Base-by-base conservation (phyloP, 2,329 filamentous ascomycete genomes). In the Fusarium sp. region DNA sequence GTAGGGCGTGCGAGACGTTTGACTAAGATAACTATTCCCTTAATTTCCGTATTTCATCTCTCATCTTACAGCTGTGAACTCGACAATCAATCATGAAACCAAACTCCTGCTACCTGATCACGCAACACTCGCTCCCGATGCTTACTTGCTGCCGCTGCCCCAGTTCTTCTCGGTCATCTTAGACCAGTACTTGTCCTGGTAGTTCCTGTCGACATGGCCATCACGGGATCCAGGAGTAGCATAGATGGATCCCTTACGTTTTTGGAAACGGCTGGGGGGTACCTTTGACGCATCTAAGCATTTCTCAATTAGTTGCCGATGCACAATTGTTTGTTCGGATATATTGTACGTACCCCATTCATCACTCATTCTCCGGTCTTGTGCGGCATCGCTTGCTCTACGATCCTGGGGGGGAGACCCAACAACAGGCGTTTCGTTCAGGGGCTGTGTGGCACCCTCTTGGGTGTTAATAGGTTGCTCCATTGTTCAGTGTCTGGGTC, bases 181-280 rank as follows among this genome's bases (percentile, higher is more conserved):
- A 70, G 90, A 88, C 79, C 90, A 87, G 81, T 90, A 92, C 72
- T 88, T 87, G 75, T 88, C 84, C 72, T 87, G 86, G 61, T 88
- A 87, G 79, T 90, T 90, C 66, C 84, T 85, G 76, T 90, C 88
- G 58, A 92, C 84, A 78, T 92, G 90, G 24, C 90, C 90, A 80
- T 93, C 91, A 66, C 90, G 87, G 30, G 89, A 91, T 76, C 84
- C 84, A 6, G 89, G 90, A 14, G 91, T 93, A 53, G 90, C 89
- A 79, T 90, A 92, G 81, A 92, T 91, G 79, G 89, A 92, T 63
- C 91, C 91, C 82, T 91, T 90, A 78, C 89, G 88, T 83, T 91
- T 91, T 81, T 93, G 91, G 83, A 93, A 92, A 53, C 89, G 89
- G 71, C 88, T 90, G 15, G 91, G 91, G 4, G 89, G 89, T 0